Conservation (phyloP, 2,329 filamentous ascomycete species). For the Fusarium praegraminearum region DNA sequence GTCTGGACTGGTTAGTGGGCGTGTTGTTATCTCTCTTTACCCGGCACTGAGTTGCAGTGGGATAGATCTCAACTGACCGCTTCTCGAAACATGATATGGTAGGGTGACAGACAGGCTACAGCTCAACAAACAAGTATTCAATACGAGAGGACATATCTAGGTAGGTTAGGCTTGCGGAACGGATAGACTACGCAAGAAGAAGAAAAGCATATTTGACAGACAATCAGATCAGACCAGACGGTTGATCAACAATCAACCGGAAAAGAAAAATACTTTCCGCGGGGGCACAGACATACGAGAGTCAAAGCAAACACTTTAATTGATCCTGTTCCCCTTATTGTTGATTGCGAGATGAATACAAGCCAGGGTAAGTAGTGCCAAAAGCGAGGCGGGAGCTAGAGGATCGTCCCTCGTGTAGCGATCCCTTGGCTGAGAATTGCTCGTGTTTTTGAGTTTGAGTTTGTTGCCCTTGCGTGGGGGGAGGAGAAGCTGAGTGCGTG, state of each 20-base stretch:
- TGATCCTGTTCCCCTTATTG: slow-evolving; percentile 14
- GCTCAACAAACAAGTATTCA: slow-evolving; percentile 29
- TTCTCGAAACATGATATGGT: slow-evolving; percentile 24
- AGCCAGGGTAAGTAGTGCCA: background rate
- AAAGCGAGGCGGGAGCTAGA: slow-evolving; percentile 29
- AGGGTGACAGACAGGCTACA: slow-evolving; percentile 24
- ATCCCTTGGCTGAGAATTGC: slow-evolving; percentile 32
- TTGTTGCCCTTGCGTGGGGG: slow-evolving; percentile 29
- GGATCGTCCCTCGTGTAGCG: slow-evolving; percentile 30
- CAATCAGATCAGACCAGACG: background rate
- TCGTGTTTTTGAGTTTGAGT: background rate
- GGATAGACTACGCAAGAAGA: background rate
- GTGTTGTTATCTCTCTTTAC: slow-evolving; percentile 31
- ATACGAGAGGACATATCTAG: slow-evolving; percentile 6
- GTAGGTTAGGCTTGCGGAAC: background rate
- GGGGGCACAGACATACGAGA: slow-evolving; percentile 4
- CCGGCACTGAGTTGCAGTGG: slow-evolving; percentile 7
- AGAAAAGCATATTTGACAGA: background rate
- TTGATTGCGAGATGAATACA: background rate
- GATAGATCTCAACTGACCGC: slow-evolving; percentile 33
- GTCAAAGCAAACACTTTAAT: slow-evolving; percentile 21
- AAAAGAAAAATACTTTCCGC: background rate
- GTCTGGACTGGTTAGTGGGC: slow-evolving; percentile 20
- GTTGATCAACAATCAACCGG: slow-evolving; percentile 5
- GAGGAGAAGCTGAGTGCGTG: background rate